Evolutionary conservation across 495 filamentous ascomycete genomes (phyloP).

Genomic region (Glutinoglossum americanum): DNA sequence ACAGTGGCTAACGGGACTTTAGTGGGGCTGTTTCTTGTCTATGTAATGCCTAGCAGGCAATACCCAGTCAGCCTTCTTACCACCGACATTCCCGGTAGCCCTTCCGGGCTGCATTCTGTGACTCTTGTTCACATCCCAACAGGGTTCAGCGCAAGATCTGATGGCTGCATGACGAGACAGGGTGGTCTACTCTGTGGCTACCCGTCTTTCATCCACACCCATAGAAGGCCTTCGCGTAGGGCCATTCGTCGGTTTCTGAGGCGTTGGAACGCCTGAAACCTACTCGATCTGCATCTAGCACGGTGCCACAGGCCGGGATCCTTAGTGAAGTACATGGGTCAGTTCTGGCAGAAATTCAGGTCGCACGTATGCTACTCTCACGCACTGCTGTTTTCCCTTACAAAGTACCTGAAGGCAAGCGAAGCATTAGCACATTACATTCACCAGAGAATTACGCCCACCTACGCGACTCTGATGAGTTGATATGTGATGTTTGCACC

Average conservation of each 20-base stretch:
- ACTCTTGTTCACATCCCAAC: background rate
- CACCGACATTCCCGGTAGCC: background rate
- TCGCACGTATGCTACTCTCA: background rate
- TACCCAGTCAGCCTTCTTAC: background rate
- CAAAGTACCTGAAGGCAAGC: background rate
- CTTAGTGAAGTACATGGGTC: background rate
- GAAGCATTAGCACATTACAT: background rate
- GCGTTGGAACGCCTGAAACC: background rate
- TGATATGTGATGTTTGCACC: slow-evolving; percentile 1
- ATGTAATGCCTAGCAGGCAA: background rate
- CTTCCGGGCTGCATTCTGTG: background rate
- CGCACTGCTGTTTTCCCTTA: background rate
- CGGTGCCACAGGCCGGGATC: background rate
- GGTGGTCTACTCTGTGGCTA: background rate
- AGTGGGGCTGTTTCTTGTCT: background rate
- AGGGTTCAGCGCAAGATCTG: background rate
- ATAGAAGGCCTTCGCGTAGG: background rate
- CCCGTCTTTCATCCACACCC: background rate
- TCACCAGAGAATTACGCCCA: background rate
- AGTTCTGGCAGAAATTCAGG: background rate
- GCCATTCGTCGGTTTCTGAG: background rate
- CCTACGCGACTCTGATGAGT: slow-evolving; percentile 1
- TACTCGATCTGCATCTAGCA: slow-evolving; percentile 1
- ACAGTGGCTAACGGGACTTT: background rate
- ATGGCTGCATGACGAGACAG: background rate